Evolutionary conservation across 2,329 filamentous ascomycete species (phyloP).

Genomic region (Chalaropsis thielavioides): DNA sequence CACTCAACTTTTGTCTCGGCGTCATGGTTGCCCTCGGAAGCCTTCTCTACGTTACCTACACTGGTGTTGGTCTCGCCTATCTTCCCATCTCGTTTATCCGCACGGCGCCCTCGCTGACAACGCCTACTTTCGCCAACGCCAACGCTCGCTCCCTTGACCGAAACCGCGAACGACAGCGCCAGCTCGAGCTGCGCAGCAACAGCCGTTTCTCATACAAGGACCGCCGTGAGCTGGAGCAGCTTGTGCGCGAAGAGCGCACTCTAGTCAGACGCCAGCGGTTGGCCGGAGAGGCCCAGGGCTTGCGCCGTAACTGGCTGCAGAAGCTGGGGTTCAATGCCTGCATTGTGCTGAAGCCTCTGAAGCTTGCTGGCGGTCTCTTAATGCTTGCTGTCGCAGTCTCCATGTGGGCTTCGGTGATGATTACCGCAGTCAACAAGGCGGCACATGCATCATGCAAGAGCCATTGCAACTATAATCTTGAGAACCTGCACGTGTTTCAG

Average conservation of each 20-base stretch:
- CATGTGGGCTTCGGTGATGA: conserved; percentile 82
- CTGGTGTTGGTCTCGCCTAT: conserved; percentile 72
- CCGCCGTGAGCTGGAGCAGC: conserved; percentile 69
- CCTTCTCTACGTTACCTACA: conserved; percentile 76
- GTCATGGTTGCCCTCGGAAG: conserved; percentile 80
- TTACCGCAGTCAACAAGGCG: conserved; percentile 91
- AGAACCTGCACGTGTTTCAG: conserved; percentile 79
- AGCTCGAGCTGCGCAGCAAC: conserved; percentile 72
- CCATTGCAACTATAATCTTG: conserved; percentile 83
- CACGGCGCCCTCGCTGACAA: conserved; percentile 73
- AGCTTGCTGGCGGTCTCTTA: conserved; percentile 69
- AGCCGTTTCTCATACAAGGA: conserved; percentile 76
- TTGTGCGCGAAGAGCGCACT: conserved; percentile 82
- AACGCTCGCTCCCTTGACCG: conserved; percentile 69
- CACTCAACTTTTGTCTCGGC: conserved; percentile 76
- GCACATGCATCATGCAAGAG: conserved; percentile 87
- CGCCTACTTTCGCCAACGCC: conserved; percentile 59
- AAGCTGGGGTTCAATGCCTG: conserved; percentile 66
- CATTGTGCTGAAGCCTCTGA: conserved; percentile 72
- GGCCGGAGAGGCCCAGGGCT: conserved; percentile 54
- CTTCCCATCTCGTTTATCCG: conserved; percentile 87
- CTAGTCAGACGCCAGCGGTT: conserved; percentile 78
- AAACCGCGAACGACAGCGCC: conserved; percentile 82
- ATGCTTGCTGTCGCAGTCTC: conserved; percentile 60
- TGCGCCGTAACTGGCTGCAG: conserved; percentile 46